Conservation (phyloP, 257 asterid genomes). For the Solanum arcanum region DNA sequence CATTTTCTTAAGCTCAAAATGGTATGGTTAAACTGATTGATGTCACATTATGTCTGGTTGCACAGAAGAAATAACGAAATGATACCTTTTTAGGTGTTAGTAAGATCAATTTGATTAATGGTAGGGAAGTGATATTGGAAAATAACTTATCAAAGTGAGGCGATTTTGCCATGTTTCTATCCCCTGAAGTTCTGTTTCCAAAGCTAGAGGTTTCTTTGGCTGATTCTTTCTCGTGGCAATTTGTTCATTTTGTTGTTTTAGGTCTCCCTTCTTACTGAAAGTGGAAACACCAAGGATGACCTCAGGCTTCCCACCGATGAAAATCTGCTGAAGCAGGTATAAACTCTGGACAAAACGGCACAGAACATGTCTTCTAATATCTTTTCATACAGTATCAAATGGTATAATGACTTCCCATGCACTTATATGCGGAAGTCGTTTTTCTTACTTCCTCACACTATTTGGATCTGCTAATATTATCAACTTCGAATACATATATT, state of each 20-base stretch:
- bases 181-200: neutral
- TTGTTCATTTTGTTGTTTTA: slow-evolving; percentile 1
- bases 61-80: neutral
- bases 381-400: neutral
- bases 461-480: too few species aligned
- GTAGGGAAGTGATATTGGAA: neutral
- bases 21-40: neutral
- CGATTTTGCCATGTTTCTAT: neutral
- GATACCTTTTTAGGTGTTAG: neutral
- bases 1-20: neutral
- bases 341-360: too few species aligned
- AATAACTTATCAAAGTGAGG: neutral
- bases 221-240: neutral
- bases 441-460: neutral
- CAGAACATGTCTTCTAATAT: neutral
- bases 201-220: neutral
- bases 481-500: too few species aligned
- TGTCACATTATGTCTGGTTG: neutral
- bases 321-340: slow-evolving; percentile 49
- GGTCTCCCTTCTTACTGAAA: slow-evolving; percentile 81
- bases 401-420: neutral
- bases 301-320: slow-evolving; percentile 75
- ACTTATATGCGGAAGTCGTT: neutral
- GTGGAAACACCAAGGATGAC: slow-evolving; percentile 69
- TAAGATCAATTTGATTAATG: neutral